Evolutionary conservation across 768 basidiomycete genomes (phyloP).

Genomic region (Kwoniella bestiolae): DNA sequence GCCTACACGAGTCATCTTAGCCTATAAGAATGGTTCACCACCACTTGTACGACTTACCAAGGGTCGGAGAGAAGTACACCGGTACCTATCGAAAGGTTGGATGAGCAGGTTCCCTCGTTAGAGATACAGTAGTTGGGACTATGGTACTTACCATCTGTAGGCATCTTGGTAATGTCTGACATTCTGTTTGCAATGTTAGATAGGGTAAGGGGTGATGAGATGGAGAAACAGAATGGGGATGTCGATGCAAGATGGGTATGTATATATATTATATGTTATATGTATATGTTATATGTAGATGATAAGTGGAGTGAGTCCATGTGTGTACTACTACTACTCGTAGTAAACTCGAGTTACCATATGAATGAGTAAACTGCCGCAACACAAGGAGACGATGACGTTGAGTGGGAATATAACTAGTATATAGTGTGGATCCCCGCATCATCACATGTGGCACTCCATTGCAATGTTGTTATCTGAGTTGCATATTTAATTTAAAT

Average conservation of each 20-base stretch:
- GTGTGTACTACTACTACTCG: too few species aligned
- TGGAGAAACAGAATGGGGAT: neutral
- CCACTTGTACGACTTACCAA: slow-evolving; percentile 44
- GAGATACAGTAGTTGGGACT: neutral
- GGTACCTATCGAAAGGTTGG: slow-evolving; percentile 29
- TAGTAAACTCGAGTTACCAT: too few species aligned
- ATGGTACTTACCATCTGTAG: slow-evolving; percentile 19
- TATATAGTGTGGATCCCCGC: too few species aligned
- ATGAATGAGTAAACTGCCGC: neutral
- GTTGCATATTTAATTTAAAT: too few species aligned
- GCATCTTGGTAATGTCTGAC: neutral
- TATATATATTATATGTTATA: neutral
- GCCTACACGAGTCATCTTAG: slow-evolving; percentile 43
- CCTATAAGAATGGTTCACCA: too few species aligned
- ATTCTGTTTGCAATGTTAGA: neutral
- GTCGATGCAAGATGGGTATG: neutral
- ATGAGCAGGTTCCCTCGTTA: neutral
- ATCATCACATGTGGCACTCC: neutral
- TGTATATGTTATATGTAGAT: too few species aligned
- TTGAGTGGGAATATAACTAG: neutral
- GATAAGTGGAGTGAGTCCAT: too few species aligned
- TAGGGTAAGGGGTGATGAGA: neutral
- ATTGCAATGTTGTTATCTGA: neutral
- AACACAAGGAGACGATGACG: neutral
- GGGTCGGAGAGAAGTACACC: slow-evolving; percentile 56